These are phyloP conservation scores for Noccaea bulbosa DNA, from an alignment of 345 rosid species.

Conservation along the genomic window DNA sequence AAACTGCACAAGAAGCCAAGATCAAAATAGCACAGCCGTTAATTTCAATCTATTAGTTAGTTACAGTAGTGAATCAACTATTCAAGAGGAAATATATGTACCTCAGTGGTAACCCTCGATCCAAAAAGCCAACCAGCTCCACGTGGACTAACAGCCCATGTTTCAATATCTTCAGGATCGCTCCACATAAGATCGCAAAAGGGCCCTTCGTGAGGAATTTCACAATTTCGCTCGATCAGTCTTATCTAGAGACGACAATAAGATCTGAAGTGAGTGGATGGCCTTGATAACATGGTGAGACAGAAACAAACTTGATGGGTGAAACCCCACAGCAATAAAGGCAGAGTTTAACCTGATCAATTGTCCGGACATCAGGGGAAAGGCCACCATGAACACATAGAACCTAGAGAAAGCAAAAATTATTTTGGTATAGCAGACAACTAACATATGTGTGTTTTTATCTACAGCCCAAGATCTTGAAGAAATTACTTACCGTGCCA, in stretches of 20 bases:
- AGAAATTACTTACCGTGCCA: slow-evolving; percentile 75
- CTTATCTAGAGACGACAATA: slow-evolving; percentile 65
- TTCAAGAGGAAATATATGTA: slow-evolving; percentile 25
- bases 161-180: slow-evolving; percentile 99
- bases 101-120: slow-evolving; percentile 98
- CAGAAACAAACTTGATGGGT: slow-evolving; percentile 3
- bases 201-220: slow-evolving; percentile 99
- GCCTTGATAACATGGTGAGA: slow-evolving; percentile 21
- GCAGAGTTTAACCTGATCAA: slow-evolving; percentile 75
- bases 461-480: neutral
- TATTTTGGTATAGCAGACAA: slow-evolving; percentile 17
- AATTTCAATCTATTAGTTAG: slow-evolving; percentile 19
- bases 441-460: neutral
- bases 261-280: slow-evolving; percentile 28
- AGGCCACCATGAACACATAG: slow-evolving; percentile 99
- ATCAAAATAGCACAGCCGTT: slow-evolving; percentile 10
- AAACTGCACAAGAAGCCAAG: slow-evolving; percentile 58
- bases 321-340: slow-evolving; percentile 13
- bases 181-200: slow-evolving; percentile 99
- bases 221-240: slow-evolving; percentile 92
- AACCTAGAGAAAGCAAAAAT: slow-evolving; percentile 54
- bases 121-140: slow-evolving; percentile 99
- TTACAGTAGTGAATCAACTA: neutral
- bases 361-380: slow-evolving; percentile 94
- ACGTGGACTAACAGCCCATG: slow-evolving; percentile 99